phyloP scores from a whole-genome alignment of 768 basidiomycete species.

The Tylopilus rubrobrunneus region DNA sequence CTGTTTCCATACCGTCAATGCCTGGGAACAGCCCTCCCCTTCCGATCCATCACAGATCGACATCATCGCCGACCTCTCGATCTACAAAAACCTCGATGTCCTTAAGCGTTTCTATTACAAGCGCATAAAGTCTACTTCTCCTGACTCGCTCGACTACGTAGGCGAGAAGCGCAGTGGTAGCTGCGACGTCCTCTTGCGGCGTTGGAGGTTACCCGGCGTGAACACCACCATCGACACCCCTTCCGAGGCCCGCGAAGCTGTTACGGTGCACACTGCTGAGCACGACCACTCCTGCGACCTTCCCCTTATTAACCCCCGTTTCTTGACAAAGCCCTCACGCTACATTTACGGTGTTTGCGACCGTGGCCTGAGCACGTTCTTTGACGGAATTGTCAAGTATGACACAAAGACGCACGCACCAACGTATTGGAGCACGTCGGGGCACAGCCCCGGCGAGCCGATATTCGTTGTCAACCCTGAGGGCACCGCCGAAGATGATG shows the following conservation, averaged over 20 bases:
- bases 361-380: conserved; percentile 29
- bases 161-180: conserved; percentile 16
- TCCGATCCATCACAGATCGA: conserved; percentile 26
- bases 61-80: conserved; percentile 34
- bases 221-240: conserved; percentile 15
- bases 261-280: conserved; percentile 20
- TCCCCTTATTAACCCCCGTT: conserved; percentile 31
- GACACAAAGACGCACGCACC: conserved; percentile 25
- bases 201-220: conserved; percentile 30
- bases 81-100: conserved; percentile 32
- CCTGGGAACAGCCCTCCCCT: conserved; percentile 31
- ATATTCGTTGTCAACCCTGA: conserved; percentile 34
- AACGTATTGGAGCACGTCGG: conserved; percentile 26
- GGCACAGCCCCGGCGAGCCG: conserved; percentile 35
- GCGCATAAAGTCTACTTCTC: conserved; percentile 24
- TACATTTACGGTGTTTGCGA: conserved; percentile 32
- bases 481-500: conserved; percentile 32
- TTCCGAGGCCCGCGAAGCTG: conserved; percentile 15
- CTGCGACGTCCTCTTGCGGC: conserved; percentile 24
- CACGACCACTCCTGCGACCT: conserved; percentile 33
- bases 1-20: conserved; percentile 38
- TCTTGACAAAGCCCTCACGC: conserved; percentile 30
- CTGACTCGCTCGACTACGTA: conserved; percentile 23
- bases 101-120: conserved; percentile 32
- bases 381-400: conserved; percentile 35